Conservation (phyloP, 2,329 filamentous ascomycete genomes). For the Fusarium sp. region DNA sequence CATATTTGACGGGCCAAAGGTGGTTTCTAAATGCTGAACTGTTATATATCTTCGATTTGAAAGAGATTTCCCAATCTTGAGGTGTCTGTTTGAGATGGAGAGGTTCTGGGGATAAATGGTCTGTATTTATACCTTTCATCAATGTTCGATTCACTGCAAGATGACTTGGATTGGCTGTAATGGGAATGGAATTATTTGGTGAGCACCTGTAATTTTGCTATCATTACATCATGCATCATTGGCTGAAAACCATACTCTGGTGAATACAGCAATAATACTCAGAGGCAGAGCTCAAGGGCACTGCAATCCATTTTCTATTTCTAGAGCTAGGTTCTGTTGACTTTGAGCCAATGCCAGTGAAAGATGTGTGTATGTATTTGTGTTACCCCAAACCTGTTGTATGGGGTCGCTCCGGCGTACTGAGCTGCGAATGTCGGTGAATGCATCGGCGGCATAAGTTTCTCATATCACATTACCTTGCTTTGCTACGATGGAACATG, state of each 20-base stretch:
- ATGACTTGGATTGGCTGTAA: background rate
- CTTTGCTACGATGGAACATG: too few species aligned
- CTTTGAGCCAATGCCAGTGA: background rate
- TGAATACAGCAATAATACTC: background rate
- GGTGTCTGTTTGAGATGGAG: too few species aligned
- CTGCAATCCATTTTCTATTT: background rate
- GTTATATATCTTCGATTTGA: too few species aligned
- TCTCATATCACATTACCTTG: too few species aligned
- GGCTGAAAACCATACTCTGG: background rate
- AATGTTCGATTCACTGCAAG: background rate
- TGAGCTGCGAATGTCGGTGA: too few species aligned
- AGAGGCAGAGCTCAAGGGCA: background rate
- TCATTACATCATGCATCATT: background rate
- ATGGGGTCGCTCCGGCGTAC: too few species aligned
- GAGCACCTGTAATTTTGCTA: background rate
- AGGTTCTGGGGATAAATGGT: too few species aligned
- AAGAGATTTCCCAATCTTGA: background rate
- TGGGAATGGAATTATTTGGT: background rate
- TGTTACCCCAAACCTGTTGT: too few species aligned
- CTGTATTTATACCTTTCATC: background rate
- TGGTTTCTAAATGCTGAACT: background rate
- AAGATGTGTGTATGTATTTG: too few species aligned
- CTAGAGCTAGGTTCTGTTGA: background rate
- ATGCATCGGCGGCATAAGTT: too few species aligned
- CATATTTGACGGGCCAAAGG: fast-evolving